Conservation (phyloP, 805 yeast species). For the Nakazawaea populi region DNA sequence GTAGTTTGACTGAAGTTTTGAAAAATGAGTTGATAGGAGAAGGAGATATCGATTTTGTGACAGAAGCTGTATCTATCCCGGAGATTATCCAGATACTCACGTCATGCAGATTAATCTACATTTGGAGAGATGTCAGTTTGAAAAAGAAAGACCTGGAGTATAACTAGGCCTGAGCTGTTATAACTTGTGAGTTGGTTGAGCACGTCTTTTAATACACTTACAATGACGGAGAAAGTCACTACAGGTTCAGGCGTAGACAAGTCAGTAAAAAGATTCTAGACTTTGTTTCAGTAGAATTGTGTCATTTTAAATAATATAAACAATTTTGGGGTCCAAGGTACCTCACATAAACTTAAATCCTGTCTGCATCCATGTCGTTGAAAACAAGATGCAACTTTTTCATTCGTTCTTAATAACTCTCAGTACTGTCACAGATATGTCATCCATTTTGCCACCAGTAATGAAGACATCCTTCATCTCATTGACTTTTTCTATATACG, state of each 20-base stretch:
- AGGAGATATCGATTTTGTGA: background rate
- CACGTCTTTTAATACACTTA: background rate
- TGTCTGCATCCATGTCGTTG: no score
- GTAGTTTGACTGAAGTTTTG: background rate
- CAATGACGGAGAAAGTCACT: background rate
- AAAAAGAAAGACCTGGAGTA: background rate
- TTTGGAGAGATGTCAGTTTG: constrained; percentile 3
- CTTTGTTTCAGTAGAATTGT: no score
- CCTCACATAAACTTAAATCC: no score
- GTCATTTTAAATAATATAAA: no score
- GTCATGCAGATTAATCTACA: constrained; percentile 5
- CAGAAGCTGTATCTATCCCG: background rate
- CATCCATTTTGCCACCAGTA: constrained; percentile 51
- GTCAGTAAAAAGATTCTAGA: no score
- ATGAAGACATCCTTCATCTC: constrained; percentile 31
- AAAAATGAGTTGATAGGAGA: constrained; percentile 6
- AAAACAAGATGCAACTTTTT: no score
- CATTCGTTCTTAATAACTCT: constrained; percentile 23
- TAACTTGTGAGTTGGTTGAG: background rate
- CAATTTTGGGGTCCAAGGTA: no score
- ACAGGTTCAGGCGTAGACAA: no score
- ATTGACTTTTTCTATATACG: constrained; percentile 46
- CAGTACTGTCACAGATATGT: constrained; percentile 46
- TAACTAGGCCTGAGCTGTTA: no score
- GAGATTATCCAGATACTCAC: constrained; percentile 3